Evolutionary conservation across 768 basidiomycete species (phyloP).

Genomic region (Phlebiopsis flavidoalba): DNA sequence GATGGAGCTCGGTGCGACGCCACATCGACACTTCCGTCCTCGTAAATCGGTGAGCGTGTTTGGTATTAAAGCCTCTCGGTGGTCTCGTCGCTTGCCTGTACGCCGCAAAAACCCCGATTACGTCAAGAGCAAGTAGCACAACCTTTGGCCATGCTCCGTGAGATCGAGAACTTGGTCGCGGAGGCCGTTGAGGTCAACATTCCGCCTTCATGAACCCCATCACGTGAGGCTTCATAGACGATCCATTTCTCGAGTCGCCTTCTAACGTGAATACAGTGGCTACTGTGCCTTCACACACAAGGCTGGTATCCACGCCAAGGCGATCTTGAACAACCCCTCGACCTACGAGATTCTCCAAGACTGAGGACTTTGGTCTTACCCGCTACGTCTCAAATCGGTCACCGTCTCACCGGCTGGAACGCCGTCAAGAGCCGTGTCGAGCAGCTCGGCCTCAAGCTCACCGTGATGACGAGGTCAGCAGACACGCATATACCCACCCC

Average conservation of each 20-base stretch:
- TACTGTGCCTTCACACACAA: slow-evolving; percentile 99
- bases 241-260: neutral
- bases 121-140: slow-evolving; percentile 99
- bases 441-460: slow-evolving; percentile 86
- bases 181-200: slow-evolving; percentile 98
- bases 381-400: slow-evolving; percentile 98
- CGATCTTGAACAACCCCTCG: slow-evolving; percentile 97
- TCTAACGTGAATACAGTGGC: slow-evolving; percentile 48
- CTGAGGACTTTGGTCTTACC: slow-evolving; percentile 96
- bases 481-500: neutral
- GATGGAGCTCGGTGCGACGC: slow-evolving; percentile 98
- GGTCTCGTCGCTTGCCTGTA: slow-evolving; percentile 96
- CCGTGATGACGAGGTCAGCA: slow-evolving; percentile 79
- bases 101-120: slow-evolving; percentile 97
- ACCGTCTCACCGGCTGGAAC: slow-evolving; percentile 97
- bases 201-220: slow-evolving; percentile 96
- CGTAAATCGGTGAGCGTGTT: slow-evolving; percentile 98
- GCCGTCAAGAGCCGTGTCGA: slow-evolving; percentile 99
- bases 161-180: slow-evolving; percentile 97
- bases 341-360: slow-evolving; percentile 99
- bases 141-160: slow-evolving; percentile 93
- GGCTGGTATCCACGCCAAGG: slow-evolving; percentile 99
- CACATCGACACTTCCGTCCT: slow-evolving; percentile 98
- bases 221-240: slow-evolving; percentile 47
- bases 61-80: slow-evolving; percentile 96